Conservation (phyloP, 208 protist species). For the Wallacemonas collosoma region DNA sequence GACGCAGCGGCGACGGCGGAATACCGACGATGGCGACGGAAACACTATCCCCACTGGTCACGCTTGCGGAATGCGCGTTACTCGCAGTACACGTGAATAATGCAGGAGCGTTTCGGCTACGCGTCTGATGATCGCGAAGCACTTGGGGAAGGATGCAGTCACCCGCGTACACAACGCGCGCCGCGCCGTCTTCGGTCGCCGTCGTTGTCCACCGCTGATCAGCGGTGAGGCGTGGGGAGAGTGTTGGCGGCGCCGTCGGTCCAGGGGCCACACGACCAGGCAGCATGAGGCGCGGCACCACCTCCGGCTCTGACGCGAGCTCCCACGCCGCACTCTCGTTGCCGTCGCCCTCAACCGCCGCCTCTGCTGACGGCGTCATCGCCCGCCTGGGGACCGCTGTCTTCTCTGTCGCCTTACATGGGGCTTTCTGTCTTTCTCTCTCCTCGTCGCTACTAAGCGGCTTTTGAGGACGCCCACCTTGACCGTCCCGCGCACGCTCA, state of each 20-base stretch:
- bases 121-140: conserved; percentile 7
- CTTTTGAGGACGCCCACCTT: too few relatives aligned
- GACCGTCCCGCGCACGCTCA: too few relatives aligned
- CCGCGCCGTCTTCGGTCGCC: background rate
- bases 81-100: too few relatives aligned
- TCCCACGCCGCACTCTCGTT: background rate
- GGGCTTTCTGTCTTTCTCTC: too few relatives aligned
- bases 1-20: background rate
- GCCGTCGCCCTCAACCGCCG: background rate
- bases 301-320: background rate
- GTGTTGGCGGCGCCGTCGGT: too few relatives aligned
- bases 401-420: too few relatives aligned
- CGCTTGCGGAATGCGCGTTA: background rate
- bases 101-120: too few relatives aligned
- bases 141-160: conserved; percentile 10
- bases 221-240: background rate
- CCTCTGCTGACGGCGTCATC: background rate
- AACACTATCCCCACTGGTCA: background rate
- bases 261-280: too few relatives aligned
- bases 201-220: background rate
- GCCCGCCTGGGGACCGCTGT: too few relatives aligned
- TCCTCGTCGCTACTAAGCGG: too few relatives aligned
- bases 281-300: conserved; percentile 2
- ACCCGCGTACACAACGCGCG: background rate
- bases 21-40: background rate